Percentiles rank a stretch among this genome's conserved stretches.
phyloP scores from a whole-genome alignment of 208 protist species.

The Trypanosoma cruzi region DNA sequence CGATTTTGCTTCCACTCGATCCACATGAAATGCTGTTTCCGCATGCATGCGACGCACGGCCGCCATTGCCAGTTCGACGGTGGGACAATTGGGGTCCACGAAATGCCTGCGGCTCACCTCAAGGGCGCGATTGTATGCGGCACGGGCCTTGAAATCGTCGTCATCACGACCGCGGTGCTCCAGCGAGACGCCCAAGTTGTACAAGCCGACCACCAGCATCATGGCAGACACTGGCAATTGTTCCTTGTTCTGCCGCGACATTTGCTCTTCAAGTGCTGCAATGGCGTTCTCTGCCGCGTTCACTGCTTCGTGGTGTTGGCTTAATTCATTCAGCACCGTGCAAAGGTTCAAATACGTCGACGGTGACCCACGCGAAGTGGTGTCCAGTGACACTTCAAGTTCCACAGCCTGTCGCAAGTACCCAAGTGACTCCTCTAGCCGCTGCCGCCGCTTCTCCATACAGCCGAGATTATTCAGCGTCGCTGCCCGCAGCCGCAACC shows the following conservation, averaged over 20 bases:
- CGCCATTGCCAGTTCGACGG: conserved; percentile 63
- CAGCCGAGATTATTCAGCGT: conserved; percentile 93
- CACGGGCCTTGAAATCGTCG: conserved; percentile 42
- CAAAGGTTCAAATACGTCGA: conserved; percentile 89
- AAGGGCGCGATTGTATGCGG: conserved; percentile 58
- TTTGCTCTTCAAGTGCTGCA: conserved; percentile 54
- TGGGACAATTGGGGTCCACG: conserved; percentile 55
- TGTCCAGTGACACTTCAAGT: conserved; percentile 49
- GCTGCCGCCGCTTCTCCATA: conserved; percentile 78
- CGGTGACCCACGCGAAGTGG: conserved; percentile 31
- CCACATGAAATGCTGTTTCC: conserved; percentile 10
- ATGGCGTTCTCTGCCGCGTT: conserved; percentile 70
- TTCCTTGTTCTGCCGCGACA: conserved; percentile 45
- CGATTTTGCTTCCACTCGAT: background rate
- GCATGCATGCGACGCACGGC: conserved; percentile 53
- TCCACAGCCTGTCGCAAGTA: conserved; percentile 73
- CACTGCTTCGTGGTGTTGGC: conserved; percentile 73
- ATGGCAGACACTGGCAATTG: conserved; percentile 39
- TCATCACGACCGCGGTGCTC: conserved; percentile 47
- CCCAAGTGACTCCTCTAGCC: conserved; percentile 46
- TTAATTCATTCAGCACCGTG: conserved; percentile 80
- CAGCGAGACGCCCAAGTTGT: conserved; percentile 88
- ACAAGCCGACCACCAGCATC: conserved; percentile 83
- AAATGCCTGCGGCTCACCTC: conserved; percentile 56
- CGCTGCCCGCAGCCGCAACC: conserved; percentile 70